Evolutionary conservation across 495 filamentous ascomycete genomes (phyloP), one percentile per base, ranked within the genome.

Genomic region (Xylaria grammica): DNA sequence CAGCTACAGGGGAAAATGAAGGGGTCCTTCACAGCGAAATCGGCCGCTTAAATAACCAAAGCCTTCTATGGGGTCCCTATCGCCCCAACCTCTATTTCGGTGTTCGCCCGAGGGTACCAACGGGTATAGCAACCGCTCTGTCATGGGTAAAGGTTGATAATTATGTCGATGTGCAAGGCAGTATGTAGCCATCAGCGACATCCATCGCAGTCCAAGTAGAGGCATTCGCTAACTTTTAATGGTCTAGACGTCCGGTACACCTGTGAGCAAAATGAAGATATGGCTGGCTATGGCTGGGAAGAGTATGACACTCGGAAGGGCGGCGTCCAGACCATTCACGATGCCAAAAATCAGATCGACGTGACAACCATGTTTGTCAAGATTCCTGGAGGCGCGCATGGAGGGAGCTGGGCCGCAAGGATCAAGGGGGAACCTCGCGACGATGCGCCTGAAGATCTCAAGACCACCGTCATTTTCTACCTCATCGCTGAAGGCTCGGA

Each of bases 281-380:
- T 99, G 90, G 88, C 87, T 45, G 93, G 95, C 38, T 99, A 99
- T 74, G 95, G 94, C 63, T 99, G 95, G 95, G 94, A 98, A 67
- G 86, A 95, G 70, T 99, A 96, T 77, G 95, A 98, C 75, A 87
- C 91, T 22, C 84, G 95, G 52, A 88, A 82, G 46, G 95, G 95
- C 67, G 95, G 95, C 51, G 81, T 89, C 24, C 91, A 99, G 80
- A 91, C 90, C 20, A 94, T 99, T 59, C 90, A 93, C 69, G 95
- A 99, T 71, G 87, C 85, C 19, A 89, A 86, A 32, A 99, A 99
- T 76, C 85, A 82, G 60, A 81, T 99, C 60, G 94, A 98, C 77
- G 83, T 99, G 65, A 93, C 90, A 30, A 97, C 95, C 27, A 89
- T 90, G 54, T 98, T 97, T 75, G 86, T 97, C 67, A 99, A 99